Evolutionary conservation across 306 rosid genomes (phyloP).

Genomic region (Glycine soja): DNA sequence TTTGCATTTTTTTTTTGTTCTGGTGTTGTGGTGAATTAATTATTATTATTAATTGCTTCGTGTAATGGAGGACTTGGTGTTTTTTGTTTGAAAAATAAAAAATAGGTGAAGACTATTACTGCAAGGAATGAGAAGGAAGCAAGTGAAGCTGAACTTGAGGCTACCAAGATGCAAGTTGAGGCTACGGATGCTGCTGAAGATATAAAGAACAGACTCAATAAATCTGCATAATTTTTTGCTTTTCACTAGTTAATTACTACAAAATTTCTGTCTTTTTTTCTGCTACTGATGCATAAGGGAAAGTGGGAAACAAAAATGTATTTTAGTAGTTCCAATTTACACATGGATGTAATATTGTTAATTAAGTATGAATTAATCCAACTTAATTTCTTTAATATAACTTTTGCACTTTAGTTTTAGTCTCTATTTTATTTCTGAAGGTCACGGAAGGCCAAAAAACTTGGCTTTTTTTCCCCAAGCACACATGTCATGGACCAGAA

Average conservation of each 20-base stretch:
- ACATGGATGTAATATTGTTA: not conserved
- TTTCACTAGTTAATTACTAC: not conserved
- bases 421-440: not conserved
- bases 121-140: slow-evolving; percentile 60
- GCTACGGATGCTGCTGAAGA: slow-evolving; percentile 57
- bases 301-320: not conserved
- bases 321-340: not conserved
- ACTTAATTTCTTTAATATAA: not conserved
- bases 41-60: too few relatives aligned
- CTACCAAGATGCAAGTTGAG: slow-evolving; percentile 57
- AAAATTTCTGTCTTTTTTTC: not conserved
- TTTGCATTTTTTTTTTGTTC: not conserved
- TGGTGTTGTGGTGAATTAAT: not conserved
- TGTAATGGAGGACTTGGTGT: too few relatives aligned
- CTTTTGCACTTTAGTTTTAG: not conserved
- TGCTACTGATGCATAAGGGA: not conserved
- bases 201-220: slow-evolving; percentile 49
- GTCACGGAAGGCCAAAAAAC: too few relatives aligned
- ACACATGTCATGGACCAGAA: too few relatives aligned
- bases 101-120: slow-evolving; percentile 46
- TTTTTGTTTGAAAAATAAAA: not conserved
- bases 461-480: too few relatives aligned
- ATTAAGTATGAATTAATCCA: not conserved
- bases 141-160: slow-evolving; percentile 53
- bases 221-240: slow-evolving; percentile 19